Base-by-base conservation (phyloP, 2,329 filamentous ascomycete genomes). In the Juglanconis oblonga region DNA sequence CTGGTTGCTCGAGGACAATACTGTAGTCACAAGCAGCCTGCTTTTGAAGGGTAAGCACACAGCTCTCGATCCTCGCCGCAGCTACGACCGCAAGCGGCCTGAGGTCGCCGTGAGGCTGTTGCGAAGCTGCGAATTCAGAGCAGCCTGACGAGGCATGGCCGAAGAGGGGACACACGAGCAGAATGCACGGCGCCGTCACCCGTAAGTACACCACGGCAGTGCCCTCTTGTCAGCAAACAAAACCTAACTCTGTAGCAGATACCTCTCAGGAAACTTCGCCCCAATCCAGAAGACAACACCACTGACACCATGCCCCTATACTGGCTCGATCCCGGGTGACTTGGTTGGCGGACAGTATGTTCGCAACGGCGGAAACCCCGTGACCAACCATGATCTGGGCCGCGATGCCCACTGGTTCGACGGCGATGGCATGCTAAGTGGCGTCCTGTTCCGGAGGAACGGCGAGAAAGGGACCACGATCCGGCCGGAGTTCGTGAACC, bases 401-500 rank as follows among this genome's bases (percentile, higher is more conserved):
- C 79, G 86, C 64, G 85, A 88, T 68, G 81, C 85, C 8, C 88
- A 91, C 68, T 90, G 87, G 87, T 91, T 91, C 63, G 88, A 91
- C 65, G 88, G 88, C 36, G 87, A 91, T 69, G 88, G 88, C 4
- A 91, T 91, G 88, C 81, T 91, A 10, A 83, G 83, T 35, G 88
- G 88, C 1, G 87, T 91, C 0, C 77, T 78, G 17, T 91, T 89
- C 68, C 75, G 75, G 33, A 76, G 76, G 7, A 55, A 33, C 2
- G 72, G 72, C 3, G 71, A 78, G 4, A 71, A 77, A 3, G 71
- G 71, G 3, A 64, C 67, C 0, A 64, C 71, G 2, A 78, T 87
- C 1, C 70, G 77, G 59, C 87, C 87, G 0, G 78, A 87, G 57
- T 91, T 90, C 57, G 86, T 88, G 57, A 90, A 90, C 62, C 85